Base-by-base conservation (phyloP, 75 land plant genomes). In the Pinus taeda region DNA sequence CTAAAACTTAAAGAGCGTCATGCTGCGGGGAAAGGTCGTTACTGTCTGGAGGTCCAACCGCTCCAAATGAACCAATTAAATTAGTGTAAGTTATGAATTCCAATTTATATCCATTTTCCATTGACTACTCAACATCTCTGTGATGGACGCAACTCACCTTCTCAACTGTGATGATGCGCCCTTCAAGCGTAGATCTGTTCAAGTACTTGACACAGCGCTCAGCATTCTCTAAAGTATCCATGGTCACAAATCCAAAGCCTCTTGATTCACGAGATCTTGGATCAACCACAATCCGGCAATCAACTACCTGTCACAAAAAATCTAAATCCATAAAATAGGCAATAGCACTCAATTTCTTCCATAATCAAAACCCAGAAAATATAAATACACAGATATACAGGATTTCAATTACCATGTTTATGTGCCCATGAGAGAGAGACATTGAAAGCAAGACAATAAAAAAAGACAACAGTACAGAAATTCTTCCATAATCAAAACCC, bases 161-260 rank as follows among this genome's bases (percentile, higher is more conserved):
- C 83, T 96, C 98, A 39, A 96, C 98, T 42, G 97, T 96, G 36
- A 96, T 93, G 13, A 96, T 86, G 9, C 98, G 92, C 20, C 97
- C 98, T 77, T 92, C 97, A 55, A 96, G 85, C 12, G 87, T 93
- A 67, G 98, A 93, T 1, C 89, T 82, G 56, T 96, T 83, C 63
- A 96, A 79, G 77, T 92, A 90, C 81, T 94, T 94, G 60, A 92
- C 79, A 76, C 99, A 96, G 26, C 95, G 88, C 13, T 94, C 85
- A 9, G 97, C 99, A 59, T 89, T 93, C 22, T 92, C 85, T 73
- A 86, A 74, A 65, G 78, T 82, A 9, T 84, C 86, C 95, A 96
- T 92, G 17, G 97, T 94, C 53, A 96, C 93, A 85, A 96, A 96
- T 11, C 90, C 99, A 89, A 96, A 96, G 21, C 99, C 98, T 65